Evolutionary conservation across 805 yeast genomes (phyloP).

Genomic region (Millerozyma miso): DNA sequence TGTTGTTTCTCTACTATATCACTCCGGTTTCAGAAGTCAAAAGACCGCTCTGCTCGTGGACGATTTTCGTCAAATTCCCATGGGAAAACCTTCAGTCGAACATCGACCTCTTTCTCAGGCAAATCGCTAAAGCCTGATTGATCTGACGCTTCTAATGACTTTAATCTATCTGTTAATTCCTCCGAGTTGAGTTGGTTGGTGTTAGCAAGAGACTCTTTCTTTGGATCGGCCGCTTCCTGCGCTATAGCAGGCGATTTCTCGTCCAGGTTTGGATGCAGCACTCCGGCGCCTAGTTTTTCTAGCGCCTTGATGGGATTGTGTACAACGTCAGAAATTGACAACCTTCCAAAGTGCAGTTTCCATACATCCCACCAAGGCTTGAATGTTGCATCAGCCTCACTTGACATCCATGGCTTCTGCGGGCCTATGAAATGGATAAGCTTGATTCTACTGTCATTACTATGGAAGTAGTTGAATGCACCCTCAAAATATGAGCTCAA

Average conservation of each 20-base stretch:
- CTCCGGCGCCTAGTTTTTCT: not conserved
- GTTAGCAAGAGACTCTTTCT: not conserved
- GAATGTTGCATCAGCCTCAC: slow-evolving; percentile 14
- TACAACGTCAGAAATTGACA: slow-evolving; percentile 17
- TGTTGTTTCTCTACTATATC: not conserved
- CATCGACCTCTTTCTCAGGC: not conserved
- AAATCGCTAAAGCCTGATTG: not conserved
- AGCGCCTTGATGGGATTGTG: not conserved
- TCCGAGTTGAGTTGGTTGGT: not conserved
- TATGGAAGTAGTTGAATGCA: slow-evolving; percentile 14
- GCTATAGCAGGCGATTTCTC: too few species aligned
- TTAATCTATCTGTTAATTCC: not conserved
- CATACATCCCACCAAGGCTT: slow-evolving; percentile 39
- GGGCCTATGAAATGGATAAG: slow-evolving; percentile 67
- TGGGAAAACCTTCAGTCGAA: slow-evolving; percentile 27
- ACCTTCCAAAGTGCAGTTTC: slow-evolving; percentile 25
- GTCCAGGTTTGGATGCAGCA: not conserved
- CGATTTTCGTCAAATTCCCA: slow-evolving; percentile 27
- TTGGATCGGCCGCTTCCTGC: too few species aligned
- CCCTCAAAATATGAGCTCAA: slow-evolving; percentile 14
- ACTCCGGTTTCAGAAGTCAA: slow-evolving; percentile 10
- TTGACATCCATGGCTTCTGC: slow-evolving; percentile 50
- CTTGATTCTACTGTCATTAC: slow-evolving; percentile 32
- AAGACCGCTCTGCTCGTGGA: slow-evolving; percentile 21
- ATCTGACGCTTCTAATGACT: not conserved